Conservation (phyloP, 345 rosid genomes). For the Bretschneidera sinensis region DNA sequence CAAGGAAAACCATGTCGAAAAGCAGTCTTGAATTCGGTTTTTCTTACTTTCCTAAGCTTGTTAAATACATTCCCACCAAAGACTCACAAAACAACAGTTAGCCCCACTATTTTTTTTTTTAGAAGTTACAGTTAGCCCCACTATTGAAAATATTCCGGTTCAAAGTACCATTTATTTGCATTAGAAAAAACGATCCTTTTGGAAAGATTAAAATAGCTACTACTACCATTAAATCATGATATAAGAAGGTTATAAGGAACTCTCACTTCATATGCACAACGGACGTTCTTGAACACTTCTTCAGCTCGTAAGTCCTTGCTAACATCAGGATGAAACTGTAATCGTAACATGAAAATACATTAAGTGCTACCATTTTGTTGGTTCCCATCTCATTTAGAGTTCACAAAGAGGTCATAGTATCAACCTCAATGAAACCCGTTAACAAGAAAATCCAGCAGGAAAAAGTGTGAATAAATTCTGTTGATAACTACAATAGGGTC, state of each 20-base stretch:
- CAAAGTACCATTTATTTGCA: background rate
- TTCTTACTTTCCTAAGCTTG: background rate
- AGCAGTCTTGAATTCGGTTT: too few relatives aligned
- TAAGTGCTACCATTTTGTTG: background rate
- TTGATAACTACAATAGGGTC: too few relatives aligned
- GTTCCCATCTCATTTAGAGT: background rate
- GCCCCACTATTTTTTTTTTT: too few relatives aligned
- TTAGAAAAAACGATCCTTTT: too few relatives aligned
- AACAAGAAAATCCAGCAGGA: background rate
- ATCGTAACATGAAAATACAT: constrained; percentile 20
- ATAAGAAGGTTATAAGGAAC: constrained; percentile 15
- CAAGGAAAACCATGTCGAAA: background rate
- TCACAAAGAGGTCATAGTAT: too few relatives aligned
- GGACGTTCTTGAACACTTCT: constrained; percentile 76
- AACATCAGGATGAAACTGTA: constrained; percentile 88
- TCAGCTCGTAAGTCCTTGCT: constrained; percentile 61
- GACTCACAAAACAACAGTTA: background rate
- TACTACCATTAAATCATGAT: background rate
- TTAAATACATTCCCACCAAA: background rate
- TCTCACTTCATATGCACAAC: constrained; percentile 71
- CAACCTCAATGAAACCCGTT: background rate
- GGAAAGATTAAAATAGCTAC: background rate
- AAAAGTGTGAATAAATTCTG: too few relatives aligned
- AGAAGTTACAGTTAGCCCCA: too few relatives aligned
- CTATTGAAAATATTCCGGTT: background rate